phyloP scores from a whole-genome alignment of 2,329 filamentous ascomycete genomes.

The Neophaeococcomyces aloes region DNA sequence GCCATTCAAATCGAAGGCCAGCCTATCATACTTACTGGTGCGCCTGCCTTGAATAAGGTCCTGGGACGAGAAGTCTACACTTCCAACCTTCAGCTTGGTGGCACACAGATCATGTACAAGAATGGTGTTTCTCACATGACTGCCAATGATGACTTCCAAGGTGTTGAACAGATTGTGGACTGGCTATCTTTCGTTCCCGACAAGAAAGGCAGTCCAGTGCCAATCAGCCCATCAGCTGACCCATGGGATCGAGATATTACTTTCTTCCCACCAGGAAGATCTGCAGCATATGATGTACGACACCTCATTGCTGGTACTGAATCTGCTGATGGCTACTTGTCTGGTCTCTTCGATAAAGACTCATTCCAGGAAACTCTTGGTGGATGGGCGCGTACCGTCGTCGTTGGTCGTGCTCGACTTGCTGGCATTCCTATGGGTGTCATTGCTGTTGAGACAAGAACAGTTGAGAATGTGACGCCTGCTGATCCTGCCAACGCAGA shows the following conservation, averaged over 20 bases:
- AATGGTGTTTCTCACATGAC: conserved; percentile 99
- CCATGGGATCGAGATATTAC: conserved; percentile 85
- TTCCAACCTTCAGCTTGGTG: conserved; percentile 96
- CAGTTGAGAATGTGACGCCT: conserved; percentile 91
- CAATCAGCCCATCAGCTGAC: conserved; percentile 78
- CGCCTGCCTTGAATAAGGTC: conserved; percentile 93
- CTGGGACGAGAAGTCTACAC: conserved; percentile 97
- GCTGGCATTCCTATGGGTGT: conserved; percentile 98
- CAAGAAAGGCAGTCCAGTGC: conserved; percentile 83
- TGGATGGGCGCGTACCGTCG: conserved; percentile 93
- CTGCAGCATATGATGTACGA: conserved; percentile 76
- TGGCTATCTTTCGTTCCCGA: conserved; percentile 98
- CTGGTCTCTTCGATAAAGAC: conserved; percentile 89
- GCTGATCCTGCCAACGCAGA: conserved; percentile 97
- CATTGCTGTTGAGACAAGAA: conserved; percentile 89
- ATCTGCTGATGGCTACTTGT: conserved; percentile 73
- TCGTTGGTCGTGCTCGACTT: conserved; percentile 89
- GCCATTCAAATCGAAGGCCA: conserved; percentile 98
- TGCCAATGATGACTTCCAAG: conserved; percentile 92
- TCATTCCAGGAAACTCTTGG: conserved; percentile 95
- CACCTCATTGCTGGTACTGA: conserved; percentile 86
- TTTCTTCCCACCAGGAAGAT: conserved; percentile 66
- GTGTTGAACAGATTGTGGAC: conserved; percentile 93
- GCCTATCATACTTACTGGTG: conserved; percentile 96
- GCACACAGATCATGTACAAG: conserved; percentile 99